Percentiles rank a stretch among this genome's conserved stretches.
phyloP scores from a whole-genome alignment of 345 rosid genomes.

The Ceriops tagal region DNA sequence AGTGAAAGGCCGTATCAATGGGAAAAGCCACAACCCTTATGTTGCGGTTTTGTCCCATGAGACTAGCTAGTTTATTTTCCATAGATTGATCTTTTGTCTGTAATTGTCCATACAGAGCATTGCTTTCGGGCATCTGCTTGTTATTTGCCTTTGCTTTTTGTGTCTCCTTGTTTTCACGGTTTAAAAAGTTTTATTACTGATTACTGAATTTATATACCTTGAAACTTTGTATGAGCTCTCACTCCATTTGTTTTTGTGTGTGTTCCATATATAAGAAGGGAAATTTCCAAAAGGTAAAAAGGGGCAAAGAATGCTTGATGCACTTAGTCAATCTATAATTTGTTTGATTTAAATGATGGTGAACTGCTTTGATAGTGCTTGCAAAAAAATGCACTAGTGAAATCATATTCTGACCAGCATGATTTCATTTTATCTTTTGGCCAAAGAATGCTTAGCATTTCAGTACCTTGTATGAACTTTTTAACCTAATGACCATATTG shows the following conservation, averaged over 20 bases:
- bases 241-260: not conserved
- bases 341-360: not conserved
- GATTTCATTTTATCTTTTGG: not conserved
- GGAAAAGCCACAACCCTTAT: not conserved
- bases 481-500: constrained; percentile 1
- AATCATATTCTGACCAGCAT: not conserved
- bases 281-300: too few species aligned
- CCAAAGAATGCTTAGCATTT: not conserved
- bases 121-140: not conserved
- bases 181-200: not conserved
- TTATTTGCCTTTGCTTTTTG: not conserved
- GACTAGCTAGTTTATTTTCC: not conserved
- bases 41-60: not conserved
- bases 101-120: not conserved
- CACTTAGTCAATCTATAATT: too few species aligned
- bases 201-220: not conserved
- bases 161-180: not conserved
- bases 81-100: not conserved
- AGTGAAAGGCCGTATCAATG: not conserved
- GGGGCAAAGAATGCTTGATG: too few species aligned
- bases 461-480: not conserved
- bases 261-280: not conserved
- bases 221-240: not conserved
- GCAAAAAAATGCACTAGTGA: not conserved
- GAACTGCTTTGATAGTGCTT: not conserved